Evolutionary conservation across 2,329 filamentous ascomycete genomes (phyloP).

Genomic region (Nemania serpens): DNA sequence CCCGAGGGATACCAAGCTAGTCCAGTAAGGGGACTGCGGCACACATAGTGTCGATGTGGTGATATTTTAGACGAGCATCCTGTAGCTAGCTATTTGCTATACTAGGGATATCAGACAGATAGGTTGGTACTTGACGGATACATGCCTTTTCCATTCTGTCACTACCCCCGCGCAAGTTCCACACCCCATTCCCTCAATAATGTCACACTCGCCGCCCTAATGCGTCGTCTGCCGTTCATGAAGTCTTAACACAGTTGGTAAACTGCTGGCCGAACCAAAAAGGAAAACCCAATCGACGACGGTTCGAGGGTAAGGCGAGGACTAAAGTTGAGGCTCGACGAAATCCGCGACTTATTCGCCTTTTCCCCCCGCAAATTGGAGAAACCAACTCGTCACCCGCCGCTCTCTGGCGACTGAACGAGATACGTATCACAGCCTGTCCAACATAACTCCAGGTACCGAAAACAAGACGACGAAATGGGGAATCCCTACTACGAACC

Average conservation of each 20-base stretch:
- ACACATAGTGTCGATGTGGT: not conserved
- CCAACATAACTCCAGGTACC: not conserved
- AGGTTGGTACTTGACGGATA: not conserved
- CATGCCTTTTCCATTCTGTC: not conserved
- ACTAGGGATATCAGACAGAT: not conserved
- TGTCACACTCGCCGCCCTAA: not conserved
- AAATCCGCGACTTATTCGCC: not conserved
- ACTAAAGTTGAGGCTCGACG: not conserved
- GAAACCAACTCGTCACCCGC: not conserved
- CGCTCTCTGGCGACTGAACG: not conserved
- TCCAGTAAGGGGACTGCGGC: not conserved
- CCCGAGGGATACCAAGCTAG: not conserved
- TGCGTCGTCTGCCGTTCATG: not conserved
- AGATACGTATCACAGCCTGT: not conserved
- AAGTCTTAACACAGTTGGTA: not conserved
- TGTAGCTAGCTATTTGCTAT: not conserved
- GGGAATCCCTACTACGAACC: slow-evolving; percentile 28
- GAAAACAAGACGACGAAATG: slow-evolving; percentile 16
- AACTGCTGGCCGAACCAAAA: not conserved
- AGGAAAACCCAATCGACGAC: not conserved
- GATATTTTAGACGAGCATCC: slow-evolving; percentile 6
- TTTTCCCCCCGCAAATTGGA: not conserved
- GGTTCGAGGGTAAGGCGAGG: not conserved
- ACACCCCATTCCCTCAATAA: slow-evolving; percentile 1
- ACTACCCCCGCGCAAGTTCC: not conserved